phyloP scores from a whole-genome alignment of 2,329 filamentous ascomycete species.

The Monilinia fructigena region DNA sequence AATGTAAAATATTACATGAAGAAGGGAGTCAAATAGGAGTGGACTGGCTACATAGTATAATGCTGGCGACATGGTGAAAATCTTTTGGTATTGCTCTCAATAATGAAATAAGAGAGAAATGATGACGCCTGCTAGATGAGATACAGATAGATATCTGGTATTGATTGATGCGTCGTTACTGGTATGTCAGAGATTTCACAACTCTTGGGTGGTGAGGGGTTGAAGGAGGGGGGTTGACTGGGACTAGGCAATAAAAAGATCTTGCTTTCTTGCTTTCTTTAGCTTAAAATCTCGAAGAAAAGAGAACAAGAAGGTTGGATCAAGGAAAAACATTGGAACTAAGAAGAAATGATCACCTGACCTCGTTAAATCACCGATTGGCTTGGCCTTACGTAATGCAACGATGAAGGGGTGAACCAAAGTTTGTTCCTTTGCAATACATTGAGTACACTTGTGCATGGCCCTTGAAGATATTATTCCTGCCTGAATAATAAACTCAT shows the following conservation, averaged over 20 bases:
- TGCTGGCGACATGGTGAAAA: background rate
- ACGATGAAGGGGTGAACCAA: background rate
- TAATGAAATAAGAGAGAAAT: background rate
- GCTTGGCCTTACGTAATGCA: background rate
- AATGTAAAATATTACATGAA: background rate
- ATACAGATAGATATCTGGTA: background rate
- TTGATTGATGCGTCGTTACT: background rate
- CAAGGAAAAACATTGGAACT: background rate
- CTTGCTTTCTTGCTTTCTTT: background rate
- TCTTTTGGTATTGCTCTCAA: background rate
- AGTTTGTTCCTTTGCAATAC: no score
- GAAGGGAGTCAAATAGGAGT: background rate
- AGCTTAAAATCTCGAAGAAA: background rate
- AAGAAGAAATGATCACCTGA: background rate
- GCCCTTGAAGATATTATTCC: no score
- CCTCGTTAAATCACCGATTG: background rate
- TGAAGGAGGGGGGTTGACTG: background rate
- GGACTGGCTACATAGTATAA: background rate
- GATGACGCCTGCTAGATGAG: background rate
- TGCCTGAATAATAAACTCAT: background rate
- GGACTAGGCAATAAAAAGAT: no score
- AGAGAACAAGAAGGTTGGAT: background rate
- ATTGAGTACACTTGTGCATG: no score
- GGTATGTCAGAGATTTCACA: background rate
- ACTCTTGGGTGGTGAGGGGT: background rate